Evolutionary conservation across 768 basidiomycete genomes (phyloP), one percentile per base, ranked within the genome.

Genomic region (Lactarius pseudohatsudake): DNA sequence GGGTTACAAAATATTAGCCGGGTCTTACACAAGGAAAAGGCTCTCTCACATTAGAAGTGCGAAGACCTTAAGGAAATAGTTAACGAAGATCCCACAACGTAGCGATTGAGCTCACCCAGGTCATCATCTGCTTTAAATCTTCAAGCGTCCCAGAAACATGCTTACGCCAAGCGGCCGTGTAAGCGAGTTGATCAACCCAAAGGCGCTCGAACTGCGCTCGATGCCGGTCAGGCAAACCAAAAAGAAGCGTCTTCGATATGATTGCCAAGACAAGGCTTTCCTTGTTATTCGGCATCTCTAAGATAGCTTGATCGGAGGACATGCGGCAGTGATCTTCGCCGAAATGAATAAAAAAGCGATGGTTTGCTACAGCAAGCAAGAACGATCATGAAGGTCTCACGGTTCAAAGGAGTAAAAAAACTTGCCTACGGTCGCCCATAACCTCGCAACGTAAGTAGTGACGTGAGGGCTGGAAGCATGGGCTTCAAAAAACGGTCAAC

Each of bases 321-420:
- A 57, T 9, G 56, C 56, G 56, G 56, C 56, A 57, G 34, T 57
- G 56, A 20, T 57, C 56, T 36, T 57, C 56, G 32, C 56, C 56
- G 11, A 57, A 57, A 53, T 53, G 50, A 5, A 28, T 26, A 28
- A 53, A 53, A 22, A 53, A 53, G 50, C 50, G 50, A 53, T 57
- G 56, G 13, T 57, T 57, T 32, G 56, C 56, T 57, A 32, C 6
- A 53, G 6, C 9, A 34, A 34, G 32, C 11, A 26, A 30, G n/a
- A 34, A n/a, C 6, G 11, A 57, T 57, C 50, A 53, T 26, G 50
- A 53, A 53, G 26, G 50, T 15, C 22, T 26, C 50, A 53, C 26
- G 50, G 13, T 53, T 26, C 56, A 30, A 2, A 20, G 32, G n/a
- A 30, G n/a, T 1, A 36, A 6, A 18, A 18, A 22, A 10, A 57